A percentile compares a stretch with the other conserved stretches of the same genome.
phyloP scores from a whole-genome alignment of 2,329 filamentous ascomycete genomes.

The Emergomyces orientalis region DNA sequence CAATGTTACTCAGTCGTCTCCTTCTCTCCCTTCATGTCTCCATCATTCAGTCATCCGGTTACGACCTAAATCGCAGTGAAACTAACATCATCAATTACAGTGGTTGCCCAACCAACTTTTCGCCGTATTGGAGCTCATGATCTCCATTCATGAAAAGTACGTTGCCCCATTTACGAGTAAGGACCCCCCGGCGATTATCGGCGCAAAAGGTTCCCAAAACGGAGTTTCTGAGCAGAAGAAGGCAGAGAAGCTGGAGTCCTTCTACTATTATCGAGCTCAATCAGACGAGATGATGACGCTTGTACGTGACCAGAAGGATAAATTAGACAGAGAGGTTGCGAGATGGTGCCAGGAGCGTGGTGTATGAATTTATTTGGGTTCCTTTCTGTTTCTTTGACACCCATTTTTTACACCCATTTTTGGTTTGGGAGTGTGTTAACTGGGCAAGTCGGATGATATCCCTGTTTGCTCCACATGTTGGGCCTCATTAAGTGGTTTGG shows the following conservation, averaged over 20 bases:
- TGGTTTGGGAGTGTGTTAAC: background rate
- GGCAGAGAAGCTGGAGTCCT: conserved; percentile 17
- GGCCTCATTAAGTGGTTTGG: background rate
- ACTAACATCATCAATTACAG: conserved; percentile 15
- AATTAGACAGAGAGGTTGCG: conserved; percentile 36
- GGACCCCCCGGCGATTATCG: conserved; percentile 8
- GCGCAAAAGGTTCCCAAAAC: conserved; percentile 6
- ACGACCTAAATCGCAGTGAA: background rate
- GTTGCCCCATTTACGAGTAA: conserved; percentile 27
- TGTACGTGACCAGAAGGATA: conserved; percentile 28
- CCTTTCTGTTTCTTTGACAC: background rate
- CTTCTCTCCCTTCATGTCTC: background rate
- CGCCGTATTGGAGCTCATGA: conserved; percentile 42
- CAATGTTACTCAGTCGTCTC: background rate
- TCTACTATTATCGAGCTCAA: conserved; percentile 21
- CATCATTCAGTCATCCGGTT: background rate
- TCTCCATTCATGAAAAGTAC: conserved; percentile 35
- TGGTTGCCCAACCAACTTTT: conserved; percentile 42
- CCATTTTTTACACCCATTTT: background rate
- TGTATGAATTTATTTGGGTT: conserved; percentile 20
- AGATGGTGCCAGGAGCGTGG: conserved; percentile 40
- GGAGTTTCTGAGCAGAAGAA: conserved; percentile 11
- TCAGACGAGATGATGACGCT: conserved; percentile 29
- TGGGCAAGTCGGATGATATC: background rate
- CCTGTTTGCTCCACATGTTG: background rate